Evolutionary conservation across 2,329 filamentous ascomycete genomes (phyloP).

Genomic region (Furcasterigmium sp.): DNA sequence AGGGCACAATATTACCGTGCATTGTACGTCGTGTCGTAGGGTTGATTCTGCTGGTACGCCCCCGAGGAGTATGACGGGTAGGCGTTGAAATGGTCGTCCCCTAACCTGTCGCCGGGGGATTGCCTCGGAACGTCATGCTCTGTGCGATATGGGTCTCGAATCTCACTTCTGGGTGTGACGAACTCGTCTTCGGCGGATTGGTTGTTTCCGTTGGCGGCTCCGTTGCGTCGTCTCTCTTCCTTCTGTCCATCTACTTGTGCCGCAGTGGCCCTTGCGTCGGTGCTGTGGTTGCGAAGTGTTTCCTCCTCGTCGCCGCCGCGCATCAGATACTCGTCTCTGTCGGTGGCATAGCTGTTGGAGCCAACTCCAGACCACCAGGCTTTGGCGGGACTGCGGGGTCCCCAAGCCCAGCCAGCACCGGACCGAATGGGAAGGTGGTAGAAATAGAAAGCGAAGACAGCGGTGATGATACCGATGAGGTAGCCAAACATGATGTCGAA

Average conservation of each 20-base stretch:
- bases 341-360: slow-evolving; percentile 48
- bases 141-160: background rate
- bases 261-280: background rate
- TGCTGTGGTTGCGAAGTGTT: background rate
- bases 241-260: background rate
- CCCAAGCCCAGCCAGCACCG: slow-evolving; percentile 90
- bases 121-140: background rate
- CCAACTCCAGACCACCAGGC: slow-evolving; percentile 77
- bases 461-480: slow-evolving; percentile 65
- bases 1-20: background rate
- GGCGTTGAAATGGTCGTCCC: background rate
- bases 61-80: background rate
- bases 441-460: slow-evolving; percentile 73
- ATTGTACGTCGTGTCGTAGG: background rate
- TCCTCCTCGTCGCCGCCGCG: slow-evolving; percentile 23
- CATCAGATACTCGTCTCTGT: slow-evolving; percentile 22
- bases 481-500: slow-evolving; percentile 89
- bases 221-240: background rate
- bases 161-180: background rate
- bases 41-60: background rate
- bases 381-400: slow-evolving; percentile 63
- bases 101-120: background rate
- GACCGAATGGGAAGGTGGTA: slow-evolving; percentile 76
- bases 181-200: background rate
- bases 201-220: background rate